A percentile compares a stretch with the other conserved stretches of the same genome.
These are phyloP conservation scores for Pyrenophora seminiperda DNA, from an alignment of 2,329 filamentous ascomycete species.

Conservation along the genomic window DNA sequence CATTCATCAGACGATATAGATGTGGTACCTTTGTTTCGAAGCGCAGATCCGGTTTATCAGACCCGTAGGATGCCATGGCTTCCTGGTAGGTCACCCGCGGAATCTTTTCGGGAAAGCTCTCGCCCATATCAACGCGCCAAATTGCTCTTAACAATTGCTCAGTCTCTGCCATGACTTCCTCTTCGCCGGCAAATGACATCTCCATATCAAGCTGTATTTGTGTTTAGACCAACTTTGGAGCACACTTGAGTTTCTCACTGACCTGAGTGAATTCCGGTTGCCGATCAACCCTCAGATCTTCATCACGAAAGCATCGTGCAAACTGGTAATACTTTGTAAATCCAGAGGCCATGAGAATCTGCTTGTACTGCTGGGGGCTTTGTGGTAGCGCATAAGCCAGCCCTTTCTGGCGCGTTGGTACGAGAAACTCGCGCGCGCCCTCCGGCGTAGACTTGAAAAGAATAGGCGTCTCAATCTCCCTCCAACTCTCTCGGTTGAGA, in stretches of 20 bases:
- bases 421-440: constrained; percentile 91
- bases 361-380: constrained; percentile 98
- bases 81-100: constrained; percentile 71
- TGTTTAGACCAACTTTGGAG: no score
- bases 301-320: constrained; percentile 92
- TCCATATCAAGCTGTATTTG: constrained; percentile 78
- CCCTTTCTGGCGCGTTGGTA: constrained; percentile 78
- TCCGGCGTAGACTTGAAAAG: constrained; percentile 98
- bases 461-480: constrained; percentile 87
- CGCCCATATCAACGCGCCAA: constrained; percentile 57
- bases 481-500: constrained; percentile 63
- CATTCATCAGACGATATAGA: constrained; percentile 18
- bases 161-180: constrained; percentile 68
- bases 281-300: constrained; percentile 87
- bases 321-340: constrained; percentile 86
- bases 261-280: constrained; percentile 97
- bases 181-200: constrained; percentile 79
- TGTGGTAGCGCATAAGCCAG: constrained; percentile 90
- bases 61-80: constrained; percentile 80
- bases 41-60: constrained; percentile 89
- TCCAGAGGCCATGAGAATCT: constrained; percentile 92
- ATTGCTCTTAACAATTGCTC: constrained; percentile 61
- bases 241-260: constrained; percentile 14
- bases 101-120: constrained; percentile 57
- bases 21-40: constrained; percentile 66